Base-by-base conservation (phyloP, 148 eudicot genomes). In the Cornus florida region DNA sequence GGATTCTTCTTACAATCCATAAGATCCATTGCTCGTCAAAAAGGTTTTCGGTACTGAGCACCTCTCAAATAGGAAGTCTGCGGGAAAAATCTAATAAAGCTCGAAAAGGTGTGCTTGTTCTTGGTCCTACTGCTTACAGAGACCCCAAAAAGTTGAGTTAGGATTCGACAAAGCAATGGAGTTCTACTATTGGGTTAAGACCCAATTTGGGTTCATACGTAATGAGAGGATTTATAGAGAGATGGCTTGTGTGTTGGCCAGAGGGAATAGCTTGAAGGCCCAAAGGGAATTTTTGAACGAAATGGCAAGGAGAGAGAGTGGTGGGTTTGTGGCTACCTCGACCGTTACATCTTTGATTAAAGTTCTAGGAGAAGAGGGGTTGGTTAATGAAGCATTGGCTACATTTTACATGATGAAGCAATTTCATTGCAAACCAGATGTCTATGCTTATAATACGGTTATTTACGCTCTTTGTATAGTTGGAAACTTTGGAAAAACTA, bases 341-440 rank as follows among this genome's bases (percentile, higher is more conserved):
- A 85, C 95, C 43, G 75, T 92, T 57, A 94, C 98, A 19, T 92
- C 93, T 91, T 84, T 94, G 89, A 92, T n/a, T n/a, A n/a, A n/a
- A n/a, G n/a, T n/a, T n/a, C n/a, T n/a, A n/a, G n/a, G n/a, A n/a
- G n/a, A n/a, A n/a, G n/a, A n/a, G n/a, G n/a, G n/a, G n/a, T n/a
- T n/a, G n/a, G n/a, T n/a, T n/a, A n/a, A n/a, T n/a, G n/a, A n/a
- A n/a, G n/a, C n/a, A n/a, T n/a, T n/a, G n/a, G n/a, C n/a, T n/a
- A n/a, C n/a, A n/a, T n/a, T n/a, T n/a, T n/a, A n/a, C n/a, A n/a
- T n/a, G n/a, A n/a, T n/a, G n/a, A n/a, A n/a, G n/a, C n/a, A n/a
- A n/a, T n/a, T n/a, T n/a, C n/a, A n/a, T n/a, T n/a, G n/a, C n/a
- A n/a, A n/a, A n/a, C n/a, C n/a, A n/a, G n/a, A n/a, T n/a, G n/a